Percentiles rank a stretch among this genome's conserved stretches.
These are phyloP conservation scores for Arabidopsis suecica DNA, from an alignment of 345 rosid species.

Conservation along the genomic window DNA sequence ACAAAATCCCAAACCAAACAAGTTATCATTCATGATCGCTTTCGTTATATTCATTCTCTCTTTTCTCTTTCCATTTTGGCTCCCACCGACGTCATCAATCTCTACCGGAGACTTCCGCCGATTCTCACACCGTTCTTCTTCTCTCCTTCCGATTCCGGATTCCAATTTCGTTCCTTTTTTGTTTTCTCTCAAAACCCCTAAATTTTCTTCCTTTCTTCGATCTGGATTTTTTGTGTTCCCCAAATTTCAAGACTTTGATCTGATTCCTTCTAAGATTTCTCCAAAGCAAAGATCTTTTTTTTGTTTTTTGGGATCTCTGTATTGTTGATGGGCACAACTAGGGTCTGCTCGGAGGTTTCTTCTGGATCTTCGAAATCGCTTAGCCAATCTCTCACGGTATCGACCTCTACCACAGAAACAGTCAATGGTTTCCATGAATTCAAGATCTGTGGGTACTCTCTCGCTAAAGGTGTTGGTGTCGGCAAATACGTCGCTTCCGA, in stretches of 20 bases:
- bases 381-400: constrained; percentile 52
- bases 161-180: not conserved
- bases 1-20: too few relatives aligned
- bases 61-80: not conserved
- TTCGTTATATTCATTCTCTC: not conserved
- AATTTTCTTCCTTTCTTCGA: not conserved
- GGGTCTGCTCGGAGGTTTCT: constrained; percentile 51
- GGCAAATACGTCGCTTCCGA: constrained; percentile 74
- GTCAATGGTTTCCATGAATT: constrained; percentile 71
- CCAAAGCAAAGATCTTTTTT: constrained; percentile 4
- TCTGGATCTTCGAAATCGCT: constrained; percentile 47
- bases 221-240: too few relatives aligned
- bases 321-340: constrained; percentile 66
- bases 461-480: constrained; percentile 68
- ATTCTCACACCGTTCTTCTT: not conserved
- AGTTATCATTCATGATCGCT: too few relatives aligned
- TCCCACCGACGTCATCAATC: constrained; percentile 38
- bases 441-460: constrained; percentile 67
- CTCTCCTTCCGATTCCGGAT: not conserved
- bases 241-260: not conserved
- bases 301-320: constrained; percentile 5
- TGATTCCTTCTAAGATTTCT: not conserved
- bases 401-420: constrained; percentile 64
- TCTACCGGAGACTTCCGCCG: constrained; percentile 29
- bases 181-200: constrained; percentile 15